Evolutionary conservation across 148 eudicot genomes (phyloP), one percentile per base, ranked within the genome.

Genomic region (Amaranthus cruentus): DNA sequence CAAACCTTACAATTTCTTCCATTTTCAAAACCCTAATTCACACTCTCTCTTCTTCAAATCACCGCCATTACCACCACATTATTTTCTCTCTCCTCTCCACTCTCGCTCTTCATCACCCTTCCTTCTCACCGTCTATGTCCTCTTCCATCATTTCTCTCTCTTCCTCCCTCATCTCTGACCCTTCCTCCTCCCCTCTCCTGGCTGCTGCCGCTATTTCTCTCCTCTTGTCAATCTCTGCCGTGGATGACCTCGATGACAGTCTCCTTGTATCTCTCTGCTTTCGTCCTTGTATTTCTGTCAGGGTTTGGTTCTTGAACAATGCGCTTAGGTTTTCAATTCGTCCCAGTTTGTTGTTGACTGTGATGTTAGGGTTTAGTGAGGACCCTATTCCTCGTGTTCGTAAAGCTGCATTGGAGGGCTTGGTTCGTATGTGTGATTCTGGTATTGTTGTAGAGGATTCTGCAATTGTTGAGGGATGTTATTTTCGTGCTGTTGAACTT

Each of bases 331-430:
- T 90, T 38, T 4, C 47, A 0, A 75, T 90, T 76, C 77, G 83
- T 66, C 88, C 92, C 9, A 78, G 82, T 63, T 76, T 90, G 76
- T 73, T 93, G 82, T 38, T 93, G 12, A 81, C 92, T 12, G 82
- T 93, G 9, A 46, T 89, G 2, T 57, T 93, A 56, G 98, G 98
- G 81, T 91, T 89, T 77, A 87, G 89, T 7, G 88, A 83, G 82
- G 96, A 93, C 62, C 96, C 96, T 4, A 89, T 81, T 77, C 96
- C 98, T 2, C 72, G 74, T 51, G 84, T 91, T 6, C 78, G 98
- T 68, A 62, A 56, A 55, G 86, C 84, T 42, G 88, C 96, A 3
- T 64, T 92, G 76, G 77, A 82, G 55, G 96, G 90, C 6, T 85
- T 91, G 77, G 78, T 80, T 47, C 44, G 70, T 57, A 65, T 85